Conservation (phyloP, 495 filamentous ascomycete species). For the Penicillium odoratum region DNA sequence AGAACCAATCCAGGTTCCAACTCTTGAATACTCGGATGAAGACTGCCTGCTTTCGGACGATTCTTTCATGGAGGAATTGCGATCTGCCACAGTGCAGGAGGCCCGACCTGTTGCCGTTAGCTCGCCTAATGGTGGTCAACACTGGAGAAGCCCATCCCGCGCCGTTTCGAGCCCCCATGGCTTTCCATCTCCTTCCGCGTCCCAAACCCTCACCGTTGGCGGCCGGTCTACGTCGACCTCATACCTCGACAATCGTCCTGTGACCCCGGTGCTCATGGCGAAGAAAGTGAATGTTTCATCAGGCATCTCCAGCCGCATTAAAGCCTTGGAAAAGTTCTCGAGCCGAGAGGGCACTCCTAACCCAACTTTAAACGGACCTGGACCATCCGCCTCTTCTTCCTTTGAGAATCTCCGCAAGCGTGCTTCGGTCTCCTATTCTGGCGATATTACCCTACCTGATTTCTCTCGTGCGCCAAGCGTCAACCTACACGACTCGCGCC, state of each 20-base stretch:
- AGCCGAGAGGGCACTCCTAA: conserved; percentile 44
- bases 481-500: conserved; percentile 32
- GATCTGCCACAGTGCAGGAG: conserved; percentile 77
- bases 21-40: conserved; percentile 59
- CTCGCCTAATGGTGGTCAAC: conserved; percentile 56
- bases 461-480: conserved; percentile 35
- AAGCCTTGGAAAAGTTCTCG: conserved; percentile 78
- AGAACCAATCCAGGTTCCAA: conserved; percentile 57
- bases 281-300: conserved; percentile 83
- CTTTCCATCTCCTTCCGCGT: conserved; percentile 33
- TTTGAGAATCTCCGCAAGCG: conserved; percentile 49
- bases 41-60: conserved; percentile 75
- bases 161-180: conserved; percentile 51
- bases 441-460: conserved; percentile 24
- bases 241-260: conserved; percentile 29
- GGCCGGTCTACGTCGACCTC: conserved; percentile 43
- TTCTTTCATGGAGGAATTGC: conserved; percentile 86
- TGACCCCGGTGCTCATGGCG: conserved; percentile 46
- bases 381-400: conserved; percentile 35
- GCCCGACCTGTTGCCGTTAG: conserved; percentile 82
- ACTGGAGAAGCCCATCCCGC: conserved; percentile 43
- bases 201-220: conserved; percentile 38
- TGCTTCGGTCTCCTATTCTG: conserved; percentile 33
- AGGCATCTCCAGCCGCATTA: conserved; percentile 86
- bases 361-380: conserved; percentile 20